These are phyloP conservation scores for Helichrysum umbraculigerum DNA, from an alignment of 129 eudicot species.

Conservation along the genomic window DNA sequence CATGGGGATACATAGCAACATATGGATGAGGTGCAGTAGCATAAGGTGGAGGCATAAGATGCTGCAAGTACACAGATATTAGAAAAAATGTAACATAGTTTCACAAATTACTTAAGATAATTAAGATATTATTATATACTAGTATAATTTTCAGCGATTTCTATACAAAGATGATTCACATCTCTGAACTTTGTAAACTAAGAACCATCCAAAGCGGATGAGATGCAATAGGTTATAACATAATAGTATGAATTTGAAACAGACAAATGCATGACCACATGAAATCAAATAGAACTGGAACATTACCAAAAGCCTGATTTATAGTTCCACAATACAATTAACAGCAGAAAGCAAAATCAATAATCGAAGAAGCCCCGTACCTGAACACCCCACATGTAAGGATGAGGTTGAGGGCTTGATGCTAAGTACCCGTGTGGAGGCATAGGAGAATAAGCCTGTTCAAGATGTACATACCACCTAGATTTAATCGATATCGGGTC, in stretches of 20 bases:
- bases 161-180: no score
- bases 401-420: constrained; percentile 73
- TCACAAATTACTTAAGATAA: neutral
- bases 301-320: neutral
- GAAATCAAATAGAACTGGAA: neutral
- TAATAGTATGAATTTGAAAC: neutral
- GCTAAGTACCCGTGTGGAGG: constrained; percentile 92
- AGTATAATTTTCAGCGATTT: neutral
- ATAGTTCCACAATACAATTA: neutral
- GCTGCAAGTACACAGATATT: constrained; percentile 54
- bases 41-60: constrained; percentile 80
- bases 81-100: constrained; percentile 28
- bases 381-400: constrained; percentile 89
- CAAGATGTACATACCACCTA: constrained; percentile 18
- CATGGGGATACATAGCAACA: constrained; percentile 87
- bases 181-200: no score
- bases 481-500: constrained; percentile 18
- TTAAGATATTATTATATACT: neutral
- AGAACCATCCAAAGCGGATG: neutral
- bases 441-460: constrained; percentile 89
- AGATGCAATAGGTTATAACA: neutral
- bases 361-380: constrained; percentile 28
- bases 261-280: neutral
- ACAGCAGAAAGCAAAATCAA: constrained; percentile 1
- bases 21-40: constrained; percentile 99